phyloP scores from a whole-genome alignment of 1,284 basidiomycete genomes.

The Tylopilus orsonianus region DNA sequence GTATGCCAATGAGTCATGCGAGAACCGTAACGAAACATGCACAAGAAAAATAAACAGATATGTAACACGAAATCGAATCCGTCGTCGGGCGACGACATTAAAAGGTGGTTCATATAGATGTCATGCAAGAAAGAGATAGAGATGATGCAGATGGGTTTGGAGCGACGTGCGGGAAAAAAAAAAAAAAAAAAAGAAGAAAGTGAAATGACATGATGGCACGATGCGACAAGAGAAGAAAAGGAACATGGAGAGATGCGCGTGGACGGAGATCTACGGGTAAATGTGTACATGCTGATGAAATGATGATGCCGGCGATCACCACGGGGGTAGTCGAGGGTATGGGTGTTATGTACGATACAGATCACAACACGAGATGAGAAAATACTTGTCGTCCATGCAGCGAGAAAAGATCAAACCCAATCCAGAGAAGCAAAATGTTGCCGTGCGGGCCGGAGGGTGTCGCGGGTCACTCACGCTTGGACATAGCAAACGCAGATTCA shows the following conservation, averaged over 20 bases:
- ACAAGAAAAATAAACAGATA: not conserved
- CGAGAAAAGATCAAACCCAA: slow-evolving; percentile 1
- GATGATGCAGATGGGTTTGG: too few species aligned
- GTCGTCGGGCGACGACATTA: too few species aligned
- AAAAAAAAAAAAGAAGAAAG: slow-evolving; percentile 3
- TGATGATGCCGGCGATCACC: slow-evolving; percentile 11
- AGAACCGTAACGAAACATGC: too few species aligned
- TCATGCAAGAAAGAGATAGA: slow-evolving; percentile 8
- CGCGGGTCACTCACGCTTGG: slow-evolving; percentile 35
- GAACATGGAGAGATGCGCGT: slow-evolving; percentile 3
- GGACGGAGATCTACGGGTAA: slow-evolving; percentile 25
- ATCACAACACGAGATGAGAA: slow-evolving; percentile 14
- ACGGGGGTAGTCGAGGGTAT: not conserved
- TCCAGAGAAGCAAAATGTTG: not conserved
- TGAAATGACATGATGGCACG: not conserved
- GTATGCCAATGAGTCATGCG: too few species aligned
- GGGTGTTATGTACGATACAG: slow-evolving; percentile 13
- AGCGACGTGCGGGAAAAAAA: too few species aligned
- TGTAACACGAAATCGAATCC: not conserved
- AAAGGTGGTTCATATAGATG: not conserved
- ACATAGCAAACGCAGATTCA: slow-evolving; percentile 61
- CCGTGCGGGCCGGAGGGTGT: not conserved
- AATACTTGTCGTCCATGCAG: slow-evolving; percentile 7
- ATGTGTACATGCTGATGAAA: slow-evolving; percentile 18
- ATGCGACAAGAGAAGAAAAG: slow-evolving; percentile 7